Evolutionary conservation across 75 land plant genomes (phyloP), one percentile per base, ranked within the genome.

Genomic region (Pseudotsuga menziesii): DNA sequence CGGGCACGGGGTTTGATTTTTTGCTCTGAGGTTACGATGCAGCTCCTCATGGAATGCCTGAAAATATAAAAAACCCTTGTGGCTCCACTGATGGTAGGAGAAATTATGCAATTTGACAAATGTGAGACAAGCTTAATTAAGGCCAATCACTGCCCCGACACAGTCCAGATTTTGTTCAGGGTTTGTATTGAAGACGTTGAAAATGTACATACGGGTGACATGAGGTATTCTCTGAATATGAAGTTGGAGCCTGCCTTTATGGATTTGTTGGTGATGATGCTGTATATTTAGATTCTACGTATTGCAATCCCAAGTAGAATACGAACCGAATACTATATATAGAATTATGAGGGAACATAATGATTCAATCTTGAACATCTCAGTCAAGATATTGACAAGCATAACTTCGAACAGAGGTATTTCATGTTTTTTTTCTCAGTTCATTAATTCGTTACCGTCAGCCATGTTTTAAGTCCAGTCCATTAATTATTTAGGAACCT

Each of bases 111-210:
- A 4, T 86, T 94, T 35, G 99, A 96, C 73, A 92, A 85, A 3
- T 84, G 87, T 25, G 87, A 89, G 29, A 87, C 94, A 25, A 78
- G 77, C 1, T 83, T 91, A 2, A 79, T 97, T 27, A 95, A 94
- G 13, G 99, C 99, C 27, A 93, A 97, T 78, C 99, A 97, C 83
- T 97, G 97, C 82, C 97, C 99, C 12, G 99, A 95, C 13, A 95
- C 97, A 0, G 99, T 92, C 22, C 94, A 57, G 58, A 52, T 82
- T 23, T 61, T 86, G 20, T 91, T 95, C 44, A 84, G 80, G 74
- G 85, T 84, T 72, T 86, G 83, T 15, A 12, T 41, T 13, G 13
- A n/a, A n/a, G n/a, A n/a, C n/a, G n/a, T n/a, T n/a, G n/a, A n/a
- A n/a, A n/a, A n/a, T n/a, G n/a, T n/a, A n/a, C n/a, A n/a, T n/a